Evolutionary conservation across 192 early-diverging fungal genomes (phyloP).

Genomic region (Podila epicladia): DNA sequence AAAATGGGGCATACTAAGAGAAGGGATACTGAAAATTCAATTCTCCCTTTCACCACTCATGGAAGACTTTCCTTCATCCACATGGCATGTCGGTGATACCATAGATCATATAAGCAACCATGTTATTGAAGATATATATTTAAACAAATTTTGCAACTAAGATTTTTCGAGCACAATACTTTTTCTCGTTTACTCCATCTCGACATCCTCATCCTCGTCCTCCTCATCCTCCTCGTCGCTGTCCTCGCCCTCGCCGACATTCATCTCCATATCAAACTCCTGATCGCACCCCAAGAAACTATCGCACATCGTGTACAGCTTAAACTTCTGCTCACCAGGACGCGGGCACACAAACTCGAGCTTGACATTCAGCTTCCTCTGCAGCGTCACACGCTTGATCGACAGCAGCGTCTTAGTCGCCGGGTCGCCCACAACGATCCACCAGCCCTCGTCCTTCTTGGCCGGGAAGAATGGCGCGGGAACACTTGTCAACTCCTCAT

Average conservation of each 20-base stretch:
- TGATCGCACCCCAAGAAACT: constrained; percentile 95
- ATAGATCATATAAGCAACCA: too few relatives aligned
- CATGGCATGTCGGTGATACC: too few relatives aligned
- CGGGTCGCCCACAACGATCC: constrained; percentile 92
- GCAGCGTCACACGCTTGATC: constrained; percentile 87
- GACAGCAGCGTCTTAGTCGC: constrained; percentile 80
- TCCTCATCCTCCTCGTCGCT: constrained; percentile 66
- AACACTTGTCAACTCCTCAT: constrained; percentile 86
- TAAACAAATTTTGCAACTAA: too few relatives aligned
- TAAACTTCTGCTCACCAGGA: constrained; percentile 68
- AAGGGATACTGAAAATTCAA: too few relatives aligned
- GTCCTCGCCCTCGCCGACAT: constrained; percentile 64
- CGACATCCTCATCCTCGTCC: constrained; percentile 51
- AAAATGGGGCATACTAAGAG: too few relatives aligned
- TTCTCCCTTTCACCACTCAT: too few relatives aligned
- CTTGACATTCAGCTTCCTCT: constrained; percentile 65
- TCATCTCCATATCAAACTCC: constrained; percentile 82
- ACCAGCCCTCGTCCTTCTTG: constrained; percentile 95
- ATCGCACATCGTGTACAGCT: constrained; percentile 95
- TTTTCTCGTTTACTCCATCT: constrained; percentile 20
- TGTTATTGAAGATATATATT: too few relatives aligned
- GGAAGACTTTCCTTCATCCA: too few relatives aligned
- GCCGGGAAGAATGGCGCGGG: constrained; percentile 94
- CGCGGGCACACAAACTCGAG: constrained; percentile 88
- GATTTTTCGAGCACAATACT: too few relatives aligned